phyloP scores from a whole-genome alignment of 129 eudicot genomes.

The Saussurea involucrata region DNA sequence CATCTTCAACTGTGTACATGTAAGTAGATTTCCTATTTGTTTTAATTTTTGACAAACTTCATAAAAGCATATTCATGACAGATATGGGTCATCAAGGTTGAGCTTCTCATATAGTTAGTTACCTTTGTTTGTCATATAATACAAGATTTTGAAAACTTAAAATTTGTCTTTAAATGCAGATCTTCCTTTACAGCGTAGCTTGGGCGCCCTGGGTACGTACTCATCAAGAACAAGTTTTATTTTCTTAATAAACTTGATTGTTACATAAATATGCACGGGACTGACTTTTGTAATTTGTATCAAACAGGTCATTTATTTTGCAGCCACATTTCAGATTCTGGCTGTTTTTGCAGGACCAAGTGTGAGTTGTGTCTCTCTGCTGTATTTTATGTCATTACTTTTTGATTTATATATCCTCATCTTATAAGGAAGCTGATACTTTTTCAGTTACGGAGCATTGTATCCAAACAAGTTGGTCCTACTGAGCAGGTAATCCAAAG shows the following conservation, averaged over 20 bases:
- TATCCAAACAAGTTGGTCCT: constrained; percentile 88
- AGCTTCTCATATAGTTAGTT: neutral
- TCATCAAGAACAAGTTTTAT: neutral
- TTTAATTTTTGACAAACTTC: neutral
- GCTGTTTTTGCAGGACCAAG: constrained; percentile 74
- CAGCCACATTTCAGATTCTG: constrained; percentile 52
- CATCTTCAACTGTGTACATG: constrained; percentile 58
- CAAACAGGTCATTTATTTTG: constrained; percentile 70
- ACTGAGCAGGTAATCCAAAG: constrained; percentile 62
- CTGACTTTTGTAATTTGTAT: constrained; percentile 11
- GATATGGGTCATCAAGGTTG: neutral
- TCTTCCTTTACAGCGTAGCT: constrained; percentile 79
- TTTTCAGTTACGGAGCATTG: constrained; percentile 78
- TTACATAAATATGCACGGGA: neutral
- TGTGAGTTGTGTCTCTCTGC: constrained; percentile 39
- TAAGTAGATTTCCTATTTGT: constrained; percentile 18
- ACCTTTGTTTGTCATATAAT: neutral
- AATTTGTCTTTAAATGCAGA: constrained; percentile 42
- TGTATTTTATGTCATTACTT: neutral
- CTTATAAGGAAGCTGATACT: neutral
- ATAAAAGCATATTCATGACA: neutral
- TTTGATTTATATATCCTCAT: neutral
- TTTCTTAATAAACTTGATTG: neutral
- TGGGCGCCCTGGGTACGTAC: constrained; percentile 87
- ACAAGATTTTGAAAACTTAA: neutral